phyloP scores from a whole-genome alignment of 2,329 filamentous ascomycete species.

The Madurella fahalii region DNA sequence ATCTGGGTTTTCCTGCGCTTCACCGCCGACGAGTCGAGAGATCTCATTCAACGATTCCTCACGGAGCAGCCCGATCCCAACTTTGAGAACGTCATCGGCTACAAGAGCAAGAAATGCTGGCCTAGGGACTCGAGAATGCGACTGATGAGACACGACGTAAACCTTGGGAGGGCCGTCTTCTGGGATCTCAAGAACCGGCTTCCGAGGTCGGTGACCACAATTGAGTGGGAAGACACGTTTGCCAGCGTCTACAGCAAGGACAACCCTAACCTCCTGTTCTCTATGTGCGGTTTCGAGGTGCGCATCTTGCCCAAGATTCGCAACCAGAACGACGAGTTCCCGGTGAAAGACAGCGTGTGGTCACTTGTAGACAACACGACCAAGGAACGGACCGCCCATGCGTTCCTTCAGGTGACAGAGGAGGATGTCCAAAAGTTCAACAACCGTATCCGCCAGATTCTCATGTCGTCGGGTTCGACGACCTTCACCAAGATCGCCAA shows the following conservation, averaged over 20 bases:
- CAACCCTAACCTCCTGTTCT: conserved; percentile 94
- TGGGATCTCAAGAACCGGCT: conserved; percentile 98
- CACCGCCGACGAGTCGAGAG: conserved; percentile 86
- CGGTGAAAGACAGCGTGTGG: conserved; percentile 97
- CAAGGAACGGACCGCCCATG: conserved; percentile 94
- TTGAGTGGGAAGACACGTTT: conserved; percentile 99
- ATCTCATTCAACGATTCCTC: conserved; percentile 94
- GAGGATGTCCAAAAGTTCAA: conserved; percentile 99
- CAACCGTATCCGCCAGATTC: conserved; percentile 94
- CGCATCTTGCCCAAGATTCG: conserved; percentile 92
- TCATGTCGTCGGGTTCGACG: conserved; percentile 99
- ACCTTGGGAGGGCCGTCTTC: conserved; percentile 93
- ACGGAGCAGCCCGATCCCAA: conserved; percentile 98
- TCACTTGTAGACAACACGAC: conserved; percentile 93
- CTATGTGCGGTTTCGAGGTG: conserved; percentile 97
- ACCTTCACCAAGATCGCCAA: conserved; percentile 99
- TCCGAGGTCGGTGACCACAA: conserved; percentile 89
- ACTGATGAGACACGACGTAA: conserved; percentile 97
- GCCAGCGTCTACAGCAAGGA: conserved; percentile 96
- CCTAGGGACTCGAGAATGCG: conserved; percentile 96
- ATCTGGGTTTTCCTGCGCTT: conserved; percentile 99
- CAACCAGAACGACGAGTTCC: conserved; percentile 94
- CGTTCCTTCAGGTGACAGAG: conserved; percentile 95
- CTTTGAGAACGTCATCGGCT: conserved; percentile 98
- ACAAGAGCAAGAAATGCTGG: conserved; percentile 99